Percentiles rank a stretch among this genome's conserved stretches.
phyloP scores from a whole-genome alignment of 106 monocot genomes.

The Dendrobium nobile region DNA sequence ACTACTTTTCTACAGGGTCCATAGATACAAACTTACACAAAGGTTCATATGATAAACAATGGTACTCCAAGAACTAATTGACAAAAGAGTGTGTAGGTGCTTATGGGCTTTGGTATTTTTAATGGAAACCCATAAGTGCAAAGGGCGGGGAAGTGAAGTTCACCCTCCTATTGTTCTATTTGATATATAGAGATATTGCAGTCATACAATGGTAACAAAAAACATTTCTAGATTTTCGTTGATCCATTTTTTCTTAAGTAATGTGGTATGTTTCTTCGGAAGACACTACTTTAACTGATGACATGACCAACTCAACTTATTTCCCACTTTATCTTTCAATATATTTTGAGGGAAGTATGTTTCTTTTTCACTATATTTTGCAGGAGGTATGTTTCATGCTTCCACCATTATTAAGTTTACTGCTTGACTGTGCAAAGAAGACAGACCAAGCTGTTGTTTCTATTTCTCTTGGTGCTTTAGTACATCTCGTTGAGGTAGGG shows the following conservation, averaged over 20 bases:
- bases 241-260: background rate
- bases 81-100: background rate
- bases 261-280: background rate
- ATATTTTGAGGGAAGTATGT: constrained; percentile 1
- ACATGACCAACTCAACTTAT: background rate
- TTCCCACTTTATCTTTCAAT: constrained; percentile 1
- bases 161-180: background rate
- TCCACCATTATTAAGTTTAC: constrained; percentile 75
- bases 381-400: constrained; percentile 99
- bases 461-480: constrained; percentile 90
- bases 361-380: background rate
- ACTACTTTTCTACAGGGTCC: no score
- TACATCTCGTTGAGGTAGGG: constrained; percentile 94
- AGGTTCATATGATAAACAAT: background rate
- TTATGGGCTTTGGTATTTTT: background rate
- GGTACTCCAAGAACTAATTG: background rate
- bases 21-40: background rate
- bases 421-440: constrained; percentile 99
- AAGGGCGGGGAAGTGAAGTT: background rate
- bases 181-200: background rate
- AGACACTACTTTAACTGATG: background rate
- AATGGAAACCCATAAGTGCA: background rate
- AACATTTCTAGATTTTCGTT: background rate
- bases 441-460: constrained; percentile 94
- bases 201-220: background rate